Conservation (phyloP, 768 basidiomycete genomes). For the Amanita thiersii region DNA sequence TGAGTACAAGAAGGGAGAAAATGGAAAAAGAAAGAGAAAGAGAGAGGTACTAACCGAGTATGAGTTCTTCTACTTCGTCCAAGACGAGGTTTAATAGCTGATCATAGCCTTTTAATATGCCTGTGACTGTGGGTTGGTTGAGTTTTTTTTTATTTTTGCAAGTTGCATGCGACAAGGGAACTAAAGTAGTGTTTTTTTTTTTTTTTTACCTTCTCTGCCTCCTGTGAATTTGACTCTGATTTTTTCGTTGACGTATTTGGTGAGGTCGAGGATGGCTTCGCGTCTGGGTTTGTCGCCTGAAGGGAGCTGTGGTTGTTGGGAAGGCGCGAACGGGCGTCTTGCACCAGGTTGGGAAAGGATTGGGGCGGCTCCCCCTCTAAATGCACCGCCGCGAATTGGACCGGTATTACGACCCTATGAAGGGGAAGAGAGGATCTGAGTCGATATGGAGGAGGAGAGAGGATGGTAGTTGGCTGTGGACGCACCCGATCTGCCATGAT, state of each 20-base stretch:
- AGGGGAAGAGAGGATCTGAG: too few species aligned
- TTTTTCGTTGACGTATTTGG: conserved; percentile 87
- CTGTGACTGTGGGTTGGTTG: conserved; percentile 58
- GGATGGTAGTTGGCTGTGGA: conserved; percentile 13
- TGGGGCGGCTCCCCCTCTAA: conserved; percentile 38
- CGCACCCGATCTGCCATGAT: conserved; percentile 59
- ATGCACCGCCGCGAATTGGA: conserved; percentile 23
- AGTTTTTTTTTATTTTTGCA: conserved; percentile 7
- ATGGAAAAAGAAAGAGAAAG: not conserved
- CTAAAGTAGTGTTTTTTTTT: not conserved
- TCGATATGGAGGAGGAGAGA: conserved; percentile 22
- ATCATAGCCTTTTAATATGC: conserved; percentile 92
- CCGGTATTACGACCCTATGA: conserved; percentile 58
- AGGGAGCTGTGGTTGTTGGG: conserved; percentile 15
- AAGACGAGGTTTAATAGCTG: conserved; percentile 95
- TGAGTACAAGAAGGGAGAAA: conserved; percentile 1
- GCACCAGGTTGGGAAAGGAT: conserved; percentile 21
- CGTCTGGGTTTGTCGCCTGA: conserved; percentile 72
- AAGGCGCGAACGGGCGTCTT: conserved; percentile 39
- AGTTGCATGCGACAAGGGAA: not conserved
- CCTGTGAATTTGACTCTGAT: conserved; percentile 98
- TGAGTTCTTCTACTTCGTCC: conserved; percentile 86
- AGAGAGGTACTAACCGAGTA: conserved; percentile 43
- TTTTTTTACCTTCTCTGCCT: conserved; percentile 74
- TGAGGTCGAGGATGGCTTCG: conserved; percentile 92